Evolutionary conservation across 192 early-diverging fungal species (phyloP).

Genomic region (Irineochytrium annulatum): DNA sequence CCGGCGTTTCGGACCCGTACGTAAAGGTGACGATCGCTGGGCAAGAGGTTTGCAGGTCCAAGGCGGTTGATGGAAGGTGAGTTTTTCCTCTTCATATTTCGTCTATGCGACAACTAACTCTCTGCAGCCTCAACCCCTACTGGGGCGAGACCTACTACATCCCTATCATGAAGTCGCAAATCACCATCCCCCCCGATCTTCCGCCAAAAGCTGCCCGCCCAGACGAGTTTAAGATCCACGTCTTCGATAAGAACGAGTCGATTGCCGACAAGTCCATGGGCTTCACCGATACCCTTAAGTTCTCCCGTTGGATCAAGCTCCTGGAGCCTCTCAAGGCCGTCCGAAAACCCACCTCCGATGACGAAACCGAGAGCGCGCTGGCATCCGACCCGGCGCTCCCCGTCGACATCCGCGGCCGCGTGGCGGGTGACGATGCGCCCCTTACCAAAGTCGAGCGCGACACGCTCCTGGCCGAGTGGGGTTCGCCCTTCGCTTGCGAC

Average conservation of each 20-base stretch:
- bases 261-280: conserved; percentile 70
- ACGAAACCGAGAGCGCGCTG: not conserved
- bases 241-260: conserved; percentile 79
- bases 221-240: conserved; percentile 71
- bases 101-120: not conserved
- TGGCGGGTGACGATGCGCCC: not conserved
- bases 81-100: conserved; percentile 6
- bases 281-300: conserved; percentile 27
- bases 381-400: not conserved
- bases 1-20: conserved; percentile 90
- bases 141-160: conserved; percentile 82
- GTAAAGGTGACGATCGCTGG: conserved; percentile 68
- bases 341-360: not conserved
- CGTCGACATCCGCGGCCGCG: not conserved
- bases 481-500: conserved; percentile 35
- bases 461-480: conserved; percentile 43
- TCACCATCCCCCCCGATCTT: conserved; percentile 22
- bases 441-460: conserved; percentile 34
- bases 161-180: conserved; percentile 59
- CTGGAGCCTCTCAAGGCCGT: conserved; percentile 16
- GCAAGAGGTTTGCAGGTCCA: conserved; percentile 61
- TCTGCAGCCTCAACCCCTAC: conserved; percentile 65
- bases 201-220: conserved; percentile 27
- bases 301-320: conserved; percentile 44
- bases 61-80: conserved; percentile 59